phyloP scores from a whole-genome alignment of 768 basidiomycete genomes.

The Naganishia randhawae region DNA sequence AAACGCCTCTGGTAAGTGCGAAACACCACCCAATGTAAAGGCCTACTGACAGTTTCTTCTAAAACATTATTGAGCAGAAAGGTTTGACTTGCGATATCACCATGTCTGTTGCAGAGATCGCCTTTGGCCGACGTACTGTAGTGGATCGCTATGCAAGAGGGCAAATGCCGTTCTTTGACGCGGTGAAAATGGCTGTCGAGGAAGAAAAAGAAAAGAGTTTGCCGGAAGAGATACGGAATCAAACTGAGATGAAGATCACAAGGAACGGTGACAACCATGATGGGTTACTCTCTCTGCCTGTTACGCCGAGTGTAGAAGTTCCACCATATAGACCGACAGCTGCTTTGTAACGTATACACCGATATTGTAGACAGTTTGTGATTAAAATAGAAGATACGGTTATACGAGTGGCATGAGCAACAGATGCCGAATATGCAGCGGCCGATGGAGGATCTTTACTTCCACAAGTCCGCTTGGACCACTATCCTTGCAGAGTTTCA shows the following conservation, averaged over 20 bases:
- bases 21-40: neutral
- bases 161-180: slow-evolving; percentile 51
- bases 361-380: neutral
- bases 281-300: slow-evolving; percentile 11
- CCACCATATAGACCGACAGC: neutral
- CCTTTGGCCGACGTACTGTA: slow-evolving; percentile 56
- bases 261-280: slow-evolving; percentile 6
- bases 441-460: no score
- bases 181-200: slow-evolving; percentile 30
- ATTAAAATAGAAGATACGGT: neutral
- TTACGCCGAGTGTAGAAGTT: slow-evolving; percentile 5
- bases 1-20: slow-evolving; percentile 58
- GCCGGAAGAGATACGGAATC: slow-evolving; percentile 5
- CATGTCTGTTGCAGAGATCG: slow-evolving; percentile 66
- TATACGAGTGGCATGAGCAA: neutral
- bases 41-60: neutral
- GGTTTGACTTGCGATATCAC: slow-evolving; percentile 62
- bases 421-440: no score
- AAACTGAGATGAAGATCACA: slow-evolving; percentile 6
- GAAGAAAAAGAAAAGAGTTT: slow-evolving; percentile 22
- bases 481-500: no score
- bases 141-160: slow-evolving; percentile 63
- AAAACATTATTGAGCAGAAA: slow-evolving; percentile 25
- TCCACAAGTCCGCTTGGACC: no score
- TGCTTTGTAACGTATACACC: neutral